Conservation (phyloP, 2,329 filamentous ascomycete species). For the Hypomyces rosellus region DNA sequence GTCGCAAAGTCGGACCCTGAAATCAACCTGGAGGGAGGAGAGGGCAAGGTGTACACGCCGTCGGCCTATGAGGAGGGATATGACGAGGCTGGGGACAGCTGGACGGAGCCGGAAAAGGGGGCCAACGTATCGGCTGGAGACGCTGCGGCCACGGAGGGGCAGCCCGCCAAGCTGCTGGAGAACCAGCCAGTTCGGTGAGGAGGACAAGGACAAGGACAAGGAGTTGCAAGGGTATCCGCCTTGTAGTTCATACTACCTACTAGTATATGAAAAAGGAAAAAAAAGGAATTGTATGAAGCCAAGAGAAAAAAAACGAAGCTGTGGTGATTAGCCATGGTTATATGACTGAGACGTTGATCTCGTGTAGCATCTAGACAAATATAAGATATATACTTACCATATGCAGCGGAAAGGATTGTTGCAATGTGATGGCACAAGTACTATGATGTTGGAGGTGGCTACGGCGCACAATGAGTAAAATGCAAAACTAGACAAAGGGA, state of each 20-base stretch:
- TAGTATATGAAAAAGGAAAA: neutral
- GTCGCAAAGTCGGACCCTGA: slow-evolving; percentile 62
- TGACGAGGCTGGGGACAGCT: slow-evolving; percentile 17
- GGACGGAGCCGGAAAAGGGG: slow-evolving; percentile 17
- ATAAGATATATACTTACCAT: neutral
- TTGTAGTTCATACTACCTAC: neutral
- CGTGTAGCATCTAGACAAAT: neutral
- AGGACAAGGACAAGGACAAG: neutral
- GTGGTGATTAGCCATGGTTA: neutral
- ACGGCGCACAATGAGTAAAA: no score
- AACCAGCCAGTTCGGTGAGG: slow-evolving; percentile 17
- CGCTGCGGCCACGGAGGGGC: slow-evolving; percentile 11
- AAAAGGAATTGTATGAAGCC: neutral
- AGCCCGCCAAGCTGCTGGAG: slow-evolving; percentile 15
- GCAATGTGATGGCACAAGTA: no score
- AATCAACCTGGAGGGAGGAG: slow-evolving; percentile 49
- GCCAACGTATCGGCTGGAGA: slow-evolving; percentile 10
- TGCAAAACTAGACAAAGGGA: no score
- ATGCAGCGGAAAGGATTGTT: neutral
- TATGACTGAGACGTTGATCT: neutral
- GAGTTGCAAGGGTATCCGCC: neutral
- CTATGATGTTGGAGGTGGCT: no score
- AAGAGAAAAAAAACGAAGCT: neutral
- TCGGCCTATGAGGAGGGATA: slow-evolving; percentile 30
- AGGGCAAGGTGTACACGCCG: slow-evolving; percentile 46